Base-by-base conservation (phyloP, 2,329 filamentous ascomycete species). In the Thermomyces lanuginosus region DNA sequence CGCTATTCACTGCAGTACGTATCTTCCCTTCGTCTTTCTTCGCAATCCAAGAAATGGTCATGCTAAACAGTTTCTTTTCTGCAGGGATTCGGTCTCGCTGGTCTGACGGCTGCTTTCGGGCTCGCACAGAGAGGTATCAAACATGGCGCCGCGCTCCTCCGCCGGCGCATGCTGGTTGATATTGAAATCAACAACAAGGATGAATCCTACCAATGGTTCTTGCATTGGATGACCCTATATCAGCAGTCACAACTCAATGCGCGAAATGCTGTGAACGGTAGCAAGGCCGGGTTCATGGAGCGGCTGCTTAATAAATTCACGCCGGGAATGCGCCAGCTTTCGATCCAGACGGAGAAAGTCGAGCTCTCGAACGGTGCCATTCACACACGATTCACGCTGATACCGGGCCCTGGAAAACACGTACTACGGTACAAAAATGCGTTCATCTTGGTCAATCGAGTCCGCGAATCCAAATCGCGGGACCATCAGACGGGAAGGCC, bases 111-210 rank as follows among this genome's bases (percentile, higher is more conserved):
- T 17, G 76, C 69, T 21, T 68, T 83, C 16, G 76, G 82, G 8
- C 70, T 92, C 40, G 80, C 75, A 16, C 82, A 89, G 36, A 76
- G 76, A 45, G 80, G 79, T 17, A 52, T 78, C 32, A 69, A 84
- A 33, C 63, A 72, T 42, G 72, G 72, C 29, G 73, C 76, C n/a
- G 67, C 69, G 22, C 64, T 91, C 30, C 58, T 92, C 32, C 78
- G 81, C 26, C 74, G 77, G 28, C 80, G 86, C 25, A 72, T 98
- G 57, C 72, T 98, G 16, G 81, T 95, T 42, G 83, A 93, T 44
- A 73, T 98, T 43, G 89, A 98, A 55, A 92, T 98, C 53, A 86
- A 80, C 51, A 79, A 82, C 47, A 80, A 86, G 43, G 89, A 98
- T 55, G 73, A 82, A 22, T 84, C 86, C 2, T 98, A 95, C 49